phyloP scores from a whole-genome alignment of 2,329 filamentous ascomycete genomes.

The Mariannaea elegans region DNA sequence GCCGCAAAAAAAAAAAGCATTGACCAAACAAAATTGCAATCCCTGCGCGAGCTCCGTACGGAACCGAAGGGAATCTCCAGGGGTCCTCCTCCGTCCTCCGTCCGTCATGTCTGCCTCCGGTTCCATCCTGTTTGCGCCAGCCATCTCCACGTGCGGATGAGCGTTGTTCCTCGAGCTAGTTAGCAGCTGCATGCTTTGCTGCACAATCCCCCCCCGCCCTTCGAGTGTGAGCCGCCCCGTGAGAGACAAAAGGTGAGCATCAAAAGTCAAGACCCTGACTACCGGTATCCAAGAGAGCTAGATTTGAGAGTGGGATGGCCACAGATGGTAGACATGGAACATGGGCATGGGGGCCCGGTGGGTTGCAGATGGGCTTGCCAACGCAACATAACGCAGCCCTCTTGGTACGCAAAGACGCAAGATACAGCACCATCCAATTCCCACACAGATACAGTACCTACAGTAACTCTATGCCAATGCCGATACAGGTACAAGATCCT shows the following conservation, averaged over 20 bases:
- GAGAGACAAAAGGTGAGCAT: background rate
- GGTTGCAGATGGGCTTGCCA: constrained; percentile 16
- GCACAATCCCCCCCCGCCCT: background rate
- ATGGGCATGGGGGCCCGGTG: constrained; percentile 3
- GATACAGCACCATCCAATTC: constrained; percentile 16
- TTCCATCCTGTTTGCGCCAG: constrained; percentile 1
- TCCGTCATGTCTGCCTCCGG: constrained; percentile 13
- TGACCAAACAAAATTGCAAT: background rate
- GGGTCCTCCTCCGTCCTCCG: constrained; percentile 1
- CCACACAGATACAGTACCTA: background rate
- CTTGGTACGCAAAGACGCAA: constrained; percentile 12
- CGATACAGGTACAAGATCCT: constrained; percentile 15
- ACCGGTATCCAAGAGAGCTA: background rate
- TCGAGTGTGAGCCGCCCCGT: background rate
- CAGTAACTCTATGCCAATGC: background rate
- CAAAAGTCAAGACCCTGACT: background rate
- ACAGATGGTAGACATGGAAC: background rate
- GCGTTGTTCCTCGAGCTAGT: constrained; percentile 14
- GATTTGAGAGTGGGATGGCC: background rate
- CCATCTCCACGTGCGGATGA: constrained; percentile 29
- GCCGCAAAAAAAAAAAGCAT: background rate
- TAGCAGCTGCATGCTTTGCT: constrained; percentile 9
- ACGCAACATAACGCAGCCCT: constrained; percentile 8
- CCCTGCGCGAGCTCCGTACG: background rate
- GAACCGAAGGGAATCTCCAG: background rate